Evolutionary conservation across 345 rosid genomes (phyloP).

Genomic region (Raphanus sativus): DNA sequence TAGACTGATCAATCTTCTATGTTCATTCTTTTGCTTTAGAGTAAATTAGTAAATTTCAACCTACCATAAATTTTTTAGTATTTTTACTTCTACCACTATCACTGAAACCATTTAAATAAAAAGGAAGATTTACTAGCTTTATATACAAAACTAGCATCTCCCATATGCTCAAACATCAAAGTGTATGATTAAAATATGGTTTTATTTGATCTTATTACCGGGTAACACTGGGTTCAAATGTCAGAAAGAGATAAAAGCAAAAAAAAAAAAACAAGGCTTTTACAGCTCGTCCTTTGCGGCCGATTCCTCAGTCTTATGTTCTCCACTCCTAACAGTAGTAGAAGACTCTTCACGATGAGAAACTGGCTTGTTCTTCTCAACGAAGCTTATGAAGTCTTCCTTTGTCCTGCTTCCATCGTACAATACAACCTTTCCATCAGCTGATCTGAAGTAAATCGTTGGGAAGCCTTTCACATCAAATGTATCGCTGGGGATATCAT

Average conservation of each 20-base stretch:
- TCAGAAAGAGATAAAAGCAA: neutral
- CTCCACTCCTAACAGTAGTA: constrained; percentile 11
- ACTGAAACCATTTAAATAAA: neutral
- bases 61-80: neutral
- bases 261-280: constrained; percentile 4
- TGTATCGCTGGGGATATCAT: constrained; percentile 59
- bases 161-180: neutral
- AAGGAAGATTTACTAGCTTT: neutral
- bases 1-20: neutral
- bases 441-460: constrained; percentile 70
- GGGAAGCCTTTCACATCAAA: constrained; percentile 89
- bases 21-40: neutral
- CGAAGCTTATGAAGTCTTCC: constrained; percentile 76
- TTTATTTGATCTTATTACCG: constrained; percentile 14
- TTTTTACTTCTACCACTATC: neutral
- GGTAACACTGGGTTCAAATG: neutral
- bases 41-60: neutral
- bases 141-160: neutral
- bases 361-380: constrained; percentile 61
- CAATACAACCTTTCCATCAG: constrained; percentile 55
- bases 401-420: constrained; percentile 82
- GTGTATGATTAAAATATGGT: neutral
- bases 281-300: constrained; percentile 71
- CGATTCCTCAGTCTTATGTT: constrained; percentile 18
- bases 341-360: constrained; percentile 30